A percentile compares a stretch with the other conserved stretches of the same genome.
Evolutionary conservation across 2,329 filamentous ascomycete species (phyloP).

Genomic region (Calonectria pteridis): DNA sequence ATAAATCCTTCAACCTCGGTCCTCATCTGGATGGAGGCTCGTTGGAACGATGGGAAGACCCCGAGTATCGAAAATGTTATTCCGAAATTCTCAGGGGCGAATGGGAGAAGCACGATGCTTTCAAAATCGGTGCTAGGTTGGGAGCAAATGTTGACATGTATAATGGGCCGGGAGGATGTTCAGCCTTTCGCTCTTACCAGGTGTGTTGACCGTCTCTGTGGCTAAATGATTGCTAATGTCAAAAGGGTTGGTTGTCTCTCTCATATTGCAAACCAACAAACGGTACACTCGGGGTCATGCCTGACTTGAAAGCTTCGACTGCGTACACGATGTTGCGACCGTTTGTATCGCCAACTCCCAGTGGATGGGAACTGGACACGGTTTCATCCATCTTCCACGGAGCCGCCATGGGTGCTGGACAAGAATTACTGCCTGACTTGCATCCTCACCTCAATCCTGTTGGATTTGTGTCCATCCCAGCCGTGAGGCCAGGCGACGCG

Average conservation of each 20-base stretch:
- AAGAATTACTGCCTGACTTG: background rate
- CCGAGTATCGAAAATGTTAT: conserved; percentile 6
- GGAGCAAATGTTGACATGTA: background rate
- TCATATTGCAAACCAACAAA: background rate
- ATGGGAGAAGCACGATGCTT: background rate
- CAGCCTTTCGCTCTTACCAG: conserved; percentile 1
- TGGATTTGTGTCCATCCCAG: background rate
- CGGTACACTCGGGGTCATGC: background rate
- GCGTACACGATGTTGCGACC: background rate
- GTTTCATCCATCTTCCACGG: background rate
- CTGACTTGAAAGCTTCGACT: background rate
- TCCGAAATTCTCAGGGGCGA: background rate
- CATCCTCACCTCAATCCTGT: background rate
- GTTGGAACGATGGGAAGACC: conserved; percentile 4
- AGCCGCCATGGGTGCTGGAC: background rate
- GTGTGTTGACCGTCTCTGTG: background rate
- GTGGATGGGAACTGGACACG: background rate
- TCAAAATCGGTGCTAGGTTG: background rate
- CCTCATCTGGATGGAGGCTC: conserved; percentile 5
- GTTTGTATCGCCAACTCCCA: background rate
- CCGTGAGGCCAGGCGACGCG: background rate
- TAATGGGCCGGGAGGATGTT: background rate
- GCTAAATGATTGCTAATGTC: background rate
- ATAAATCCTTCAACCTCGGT: background rate
- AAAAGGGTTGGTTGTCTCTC: background rate